Evolutionary conservation across 1,284 basidiomycete species (phyloP), one percentile per base, ranked within the genome.

Genomic region (Boletus sp.): DNA sequence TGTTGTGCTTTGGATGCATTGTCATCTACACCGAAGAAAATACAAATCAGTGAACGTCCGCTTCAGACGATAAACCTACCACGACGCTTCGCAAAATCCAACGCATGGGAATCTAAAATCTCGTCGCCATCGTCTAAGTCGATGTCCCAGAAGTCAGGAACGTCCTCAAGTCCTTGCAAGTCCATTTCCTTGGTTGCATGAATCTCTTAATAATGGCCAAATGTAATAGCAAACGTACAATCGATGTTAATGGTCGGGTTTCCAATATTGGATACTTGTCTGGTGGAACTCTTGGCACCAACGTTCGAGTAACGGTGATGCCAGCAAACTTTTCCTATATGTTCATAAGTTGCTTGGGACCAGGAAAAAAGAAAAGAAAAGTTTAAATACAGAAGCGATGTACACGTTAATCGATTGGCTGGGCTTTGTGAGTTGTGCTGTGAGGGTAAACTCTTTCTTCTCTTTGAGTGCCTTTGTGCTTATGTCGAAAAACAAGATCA

Each of bases 321-420:
- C 90, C 90, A 41, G 89, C 91, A 41, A 83, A 77, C 31, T 75
- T 80, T 73, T 92, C 89, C 90, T 92, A 55, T 8, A 51, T 35
- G n/a, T 27, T n/a, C 22, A 39, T 65, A 12, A 70, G 61, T 7
- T 27, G 24, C 22, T 53, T 43, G 33, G 18, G 27, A 46, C 37
- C 11, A 11, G 43, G 57, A 13, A 42, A 31, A 43, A 29, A 29
- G 6, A 7, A 37, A 16, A 9, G 29, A 29, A 31, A 46, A 37
- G 16, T 11, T 35, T 36, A 11, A 36, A 65, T 71, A 91, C 91
- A 37, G 89, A 85, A 62, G 85, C 77, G 11, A 91, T 80, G 35
- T 81, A 78, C 35, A 88, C 83, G 7, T 75, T 67, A 15, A 92
- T 74, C n/a, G 76, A 76, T 72, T 92, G 90, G 64, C 90, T 92